These are phyloP conservation scores for Hirschioporus abietinus DNA, from an alignment of 768 basidiomycete genomes.

Conservation along the genomic window DNA sequence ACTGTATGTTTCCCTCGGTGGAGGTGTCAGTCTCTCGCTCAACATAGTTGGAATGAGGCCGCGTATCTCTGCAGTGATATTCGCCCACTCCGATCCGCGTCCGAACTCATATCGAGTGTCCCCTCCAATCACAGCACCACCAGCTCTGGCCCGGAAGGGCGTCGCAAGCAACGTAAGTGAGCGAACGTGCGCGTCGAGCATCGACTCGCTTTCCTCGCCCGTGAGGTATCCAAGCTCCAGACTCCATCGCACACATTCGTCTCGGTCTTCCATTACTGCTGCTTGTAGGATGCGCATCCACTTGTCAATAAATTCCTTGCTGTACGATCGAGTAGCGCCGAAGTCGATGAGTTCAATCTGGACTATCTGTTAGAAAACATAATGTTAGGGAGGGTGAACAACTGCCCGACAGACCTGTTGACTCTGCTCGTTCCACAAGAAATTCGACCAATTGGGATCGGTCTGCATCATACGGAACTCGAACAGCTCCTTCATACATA, in stretches of 20 bases:
- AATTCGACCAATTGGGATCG: constrained; percentile 98
- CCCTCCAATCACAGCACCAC: constrained; percentile 58
- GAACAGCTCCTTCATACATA: constrained; percentile 90
- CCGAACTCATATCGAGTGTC: constrained; percentile 43
- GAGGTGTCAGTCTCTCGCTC: constrained; percentile 80
- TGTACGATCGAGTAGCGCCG: constrained; percentile 88
- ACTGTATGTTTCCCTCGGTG: constrained; percentile 92
- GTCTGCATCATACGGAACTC: constrained; percentile 94
- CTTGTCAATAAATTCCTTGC: constrained; percentile 77
- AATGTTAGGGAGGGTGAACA: background rate
- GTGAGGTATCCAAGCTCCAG: constrained; percentile 85
- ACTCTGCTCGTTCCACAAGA: constrained; percentile 74
- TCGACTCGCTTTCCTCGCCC: constrained; percentile 80
- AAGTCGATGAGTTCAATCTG: constrained; percentile 91
- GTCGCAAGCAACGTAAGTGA: constrained; percentile 82
- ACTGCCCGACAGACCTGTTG: constrained; percentile 41
- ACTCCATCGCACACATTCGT: constrained; percentile 67
- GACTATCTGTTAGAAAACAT: background rate
- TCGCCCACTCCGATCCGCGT: constrained; percentile 53
- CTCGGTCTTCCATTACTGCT: constrained; percentile 63
- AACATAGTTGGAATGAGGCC: constrained; percentile 88
- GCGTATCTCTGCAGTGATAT: constrained; percentile 73
- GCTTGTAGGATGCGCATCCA: constrained; percentile 85
- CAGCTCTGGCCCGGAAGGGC: constrained; percentile 66
- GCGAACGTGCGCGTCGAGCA: constrained; percentile 81